Evolutionary conservation across 352 stramenopile species (phyloP), one percentile per base, ranked within the genome.

Genomic region (Pythium phragmiticola): DNA sequence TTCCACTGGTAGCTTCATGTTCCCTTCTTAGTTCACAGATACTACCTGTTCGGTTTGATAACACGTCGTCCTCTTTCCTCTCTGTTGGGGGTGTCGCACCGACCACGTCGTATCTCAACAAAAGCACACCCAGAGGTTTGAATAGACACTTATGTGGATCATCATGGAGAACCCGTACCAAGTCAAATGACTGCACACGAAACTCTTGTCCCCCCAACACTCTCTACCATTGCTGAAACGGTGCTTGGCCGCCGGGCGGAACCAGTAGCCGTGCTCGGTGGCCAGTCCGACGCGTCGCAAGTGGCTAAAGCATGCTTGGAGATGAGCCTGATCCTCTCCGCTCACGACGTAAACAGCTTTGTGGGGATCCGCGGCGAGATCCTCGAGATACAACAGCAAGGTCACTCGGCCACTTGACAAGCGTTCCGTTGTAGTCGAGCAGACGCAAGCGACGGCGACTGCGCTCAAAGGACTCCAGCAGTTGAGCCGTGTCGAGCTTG

Each of bases 331-430:
- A 69, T 87, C 90, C 28, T 82, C 80, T 17, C 87, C 87, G 45
- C 84, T 92, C 56, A 95, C 88, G 47, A 95, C 84, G 42, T 94
- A 95, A 7, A 95, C 87, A 4, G 87, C 81, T 55, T 94, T 95
- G 43, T 77, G 77, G 19, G 85, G 85, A 33, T 92, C 82, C 5
- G 77, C 74, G 28, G 80, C 76, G 7, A 93, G 65, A 43, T 88
- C 82, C 63, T 89, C 79, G 4, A 93, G 66, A 60, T 77, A 88
- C n/a, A 78, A 68, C 8, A 90, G 60, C 51, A 93, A 51, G 11
- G 73, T 63, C n/a, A 72, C 80, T 91, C 62, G 89, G 81, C 48
- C 87, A 93, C 41, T 87, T 80, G 33, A 92, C 77, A 14, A 96
- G 76, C 12, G 86, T 93, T 9, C 86, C 88, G 41, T 95, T 84